A percentile compares a stretch with the other conserved stretches of the same genome.
Evolutionary conservation across 331 rosid genomes (phyloP).

Genomic region (Ulmus americana): DNA sequence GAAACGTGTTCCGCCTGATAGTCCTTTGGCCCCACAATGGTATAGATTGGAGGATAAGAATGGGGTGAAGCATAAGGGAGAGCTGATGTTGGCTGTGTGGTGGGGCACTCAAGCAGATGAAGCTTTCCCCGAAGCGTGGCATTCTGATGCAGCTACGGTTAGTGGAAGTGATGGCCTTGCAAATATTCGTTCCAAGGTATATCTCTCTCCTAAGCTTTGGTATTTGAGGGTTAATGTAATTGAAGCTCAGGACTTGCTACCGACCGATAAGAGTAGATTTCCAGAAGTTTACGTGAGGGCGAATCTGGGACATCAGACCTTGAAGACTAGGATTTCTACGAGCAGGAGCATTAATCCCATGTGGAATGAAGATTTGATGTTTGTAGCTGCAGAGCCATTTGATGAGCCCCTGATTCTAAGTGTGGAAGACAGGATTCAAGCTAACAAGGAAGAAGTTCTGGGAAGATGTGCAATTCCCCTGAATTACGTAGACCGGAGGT

Average conservation of each 20-base stretch:
- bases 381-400: conserved; percentile 86
- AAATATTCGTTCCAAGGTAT: conserved; percentile 82
- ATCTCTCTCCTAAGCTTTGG: conserved; percentile 97
- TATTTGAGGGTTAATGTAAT: conserved; percentile 88
- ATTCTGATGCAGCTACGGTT: conserved; percentile 85
- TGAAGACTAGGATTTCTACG: conserved; percentile 68
- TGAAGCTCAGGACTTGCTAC: conserved; percentile 87
- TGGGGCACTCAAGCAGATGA: conserved; percentile 99
- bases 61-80: conserved; percentile 71
- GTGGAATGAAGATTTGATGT: conserved; percentile 99
- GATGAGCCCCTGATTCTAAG: conserved; percentile 81
- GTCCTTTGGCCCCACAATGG: conserved; percentile 96
- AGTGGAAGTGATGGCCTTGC: conserved; percentile 82
- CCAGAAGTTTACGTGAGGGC: conserved; percentile 90
- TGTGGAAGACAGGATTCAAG: conserved; percentile 86
- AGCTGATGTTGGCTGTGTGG: conserved; percentile 97
- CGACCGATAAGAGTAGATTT: conserved; percentile 69
- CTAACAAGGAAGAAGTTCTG: conserved; percentile 75
- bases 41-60: conserved; percentile 77
- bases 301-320: conserved; percentile 60
- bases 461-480: conserved; percentile 66
- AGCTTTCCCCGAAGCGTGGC: conserved; percentile 98
- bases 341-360: conserved; percentile 76
- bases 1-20: conserved; percentile 87
- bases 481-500: conserved; percentile 52